phyloP scores from a whole-genome alignment of 2,329 filamentous ascomycete species.

The Pseudogymnoascus sp. region DNA sequence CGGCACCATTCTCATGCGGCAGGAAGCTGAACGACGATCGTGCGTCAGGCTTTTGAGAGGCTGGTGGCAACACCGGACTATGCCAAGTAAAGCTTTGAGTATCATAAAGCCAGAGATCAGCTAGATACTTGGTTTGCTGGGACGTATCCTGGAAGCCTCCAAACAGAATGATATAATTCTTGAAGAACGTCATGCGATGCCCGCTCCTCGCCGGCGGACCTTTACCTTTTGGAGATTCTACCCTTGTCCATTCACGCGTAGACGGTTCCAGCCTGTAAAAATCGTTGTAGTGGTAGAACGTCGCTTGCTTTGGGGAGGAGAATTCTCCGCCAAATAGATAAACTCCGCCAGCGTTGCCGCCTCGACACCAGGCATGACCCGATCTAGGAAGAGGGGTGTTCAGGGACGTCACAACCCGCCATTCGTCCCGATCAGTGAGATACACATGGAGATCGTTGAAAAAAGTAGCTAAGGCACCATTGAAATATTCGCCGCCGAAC shows the following conservation, averaged over 20 bases:
- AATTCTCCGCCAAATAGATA: slow-evolving; percentile 97
- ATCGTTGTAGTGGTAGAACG: slow-evolving; percentile 98
- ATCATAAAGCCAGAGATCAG: slow-evolving; percentile 94
- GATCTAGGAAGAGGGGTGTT: slow-evolving; percentile 86
- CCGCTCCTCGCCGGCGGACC: slow-evolving; percentile 79
- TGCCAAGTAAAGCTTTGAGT: slow-evolving; percentile 81
- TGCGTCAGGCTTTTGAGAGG: slow-evolving; percentile 80
- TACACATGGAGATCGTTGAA: slow-evolving; percentile 61
- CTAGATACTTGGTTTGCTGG: slow-evolving; percentile 86
- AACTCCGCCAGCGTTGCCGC: slow-evolving; percentile 70
- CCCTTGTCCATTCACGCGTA: slow-evolving; percentile 79
- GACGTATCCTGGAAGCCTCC: slow-evolving; percentile 97
- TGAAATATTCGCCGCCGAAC: slow-evolving; percentile 94
- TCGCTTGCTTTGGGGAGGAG: slow-evolving; percentile 91
- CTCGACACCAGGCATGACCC: slow-evolving; percentile 90
- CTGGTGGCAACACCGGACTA: slow-evolving; percentile 63
- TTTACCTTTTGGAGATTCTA: slow-evolving; percentile 70
- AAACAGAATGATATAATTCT: slow-evolving; percentile 92
- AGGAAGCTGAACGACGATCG: slow-evolving; percentile 87
- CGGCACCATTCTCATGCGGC: slow-evolving; percentile 82
- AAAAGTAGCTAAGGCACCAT: slow-evolving; percentile 73
- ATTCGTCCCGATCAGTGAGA: slow-evolving; percentile 77
- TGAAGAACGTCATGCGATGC: slow-evolving; percentile 93
- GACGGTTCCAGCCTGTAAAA: slow-evolving; percentile 89
- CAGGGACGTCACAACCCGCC: slow-evolving; percentile 81